Percentiles rank a stretch among this genome's conserved stretches.
These are phyloP conservation scores for Colletotrichum lindemuthianum DNA, from an alignment of 2,329 filamentous ascomycete genomes.

Conservation along the genomic window DNA sequence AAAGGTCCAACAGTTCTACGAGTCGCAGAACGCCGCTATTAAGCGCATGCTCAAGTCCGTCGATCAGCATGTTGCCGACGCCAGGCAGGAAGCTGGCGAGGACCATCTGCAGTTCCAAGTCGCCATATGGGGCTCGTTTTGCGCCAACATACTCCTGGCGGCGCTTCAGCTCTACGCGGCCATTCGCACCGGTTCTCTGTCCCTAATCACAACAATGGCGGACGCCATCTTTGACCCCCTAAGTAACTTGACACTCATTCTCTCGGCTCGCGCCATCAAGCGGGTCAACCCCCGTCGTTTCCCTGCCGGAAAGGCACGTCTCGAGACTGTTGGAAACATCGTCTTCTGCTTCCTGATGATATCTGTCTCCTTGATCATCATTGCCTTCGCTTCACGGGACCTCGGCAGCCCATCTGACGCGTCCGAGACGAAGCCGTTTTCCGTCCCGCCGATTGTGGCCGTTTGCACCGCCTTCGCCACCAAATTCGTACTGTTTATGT, in stretches of 20 bases:
- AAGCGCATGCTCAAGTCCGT: slow-evolving; percentile 91
- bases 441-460: slow-evolving; percentile 85
- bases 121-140: slow-evolving; percentile 74
- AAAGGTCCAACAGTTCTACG: slow-evolving; percentile 85
- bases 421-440: slow-evolving; percentile 72
- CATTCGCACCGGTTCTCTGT: slow-evolving; percentile 84
- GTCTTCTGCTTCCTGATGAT: slow-evolving; percentile 97
- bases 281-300: slow-evolving; percentile 87
- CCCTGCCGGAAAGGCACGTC: slow-evolving; percentile 89
- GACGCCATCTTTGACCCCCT: slow-evolving; percentile 93
- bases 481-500: slow-evolving; percentile 87
- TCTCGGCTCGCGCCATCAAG: slow-evolving; percentile 88
- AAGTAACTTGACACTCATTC: slow-evolving; percentile 82
- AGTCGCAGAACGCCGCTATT: slow-evolving; percentile 91
- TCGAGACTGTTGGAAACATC: slow-evolving; percentile 96
- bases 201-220: slow-evolving; percentile 99
- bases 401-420: slow-evolving; percentile 62
- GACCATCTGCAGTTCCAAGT: slow-evolving; percentile 82
- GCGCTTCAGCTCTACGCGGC: slow-evolving; percentile 89
- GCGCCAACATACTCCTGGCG: slow-evolving; percentile 82
- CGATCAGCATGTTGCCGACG: slow-evolving; percentile 86
- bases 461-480: slow-evolving; percentile 86
- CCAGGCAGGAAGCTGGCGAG: slow-evolving; percentile 80
- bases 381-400: slow-evolving; percentile 84
- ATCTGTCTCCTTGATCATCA: slow-evolving; percentile 88